Evolutionary conservation across 352 stramenopile genomes (phyloP), one percentile per base, ranked within the genome.

Genomic region (Pythium aquatile): DNA sequence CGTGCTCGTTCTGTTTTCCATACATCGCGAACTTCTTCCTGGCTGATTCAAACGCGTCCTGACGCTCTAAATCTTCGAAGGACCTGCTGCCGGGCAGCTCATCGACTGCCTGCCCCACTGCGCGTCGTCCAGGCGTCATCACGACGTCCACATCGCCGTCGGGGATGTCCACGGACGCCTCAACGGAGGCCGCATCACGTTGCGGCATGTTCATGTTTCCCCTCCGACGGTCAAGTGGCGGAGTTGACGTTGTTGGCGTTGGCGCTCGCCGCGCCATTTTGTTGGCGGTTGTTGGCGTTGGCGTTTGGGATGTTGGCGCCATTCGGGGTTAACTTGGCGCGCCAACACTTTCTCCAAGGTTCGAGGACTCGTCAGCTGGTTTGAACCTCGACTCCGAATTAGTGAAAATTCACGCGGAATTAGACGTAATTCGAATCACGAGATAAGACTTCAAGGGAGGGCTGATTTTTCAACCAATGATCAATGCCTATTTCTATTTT

Each of bases 21-120:
- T 89, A 88, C 46, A 79, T 72, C 0, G 79, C 79, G 51, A 90
- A 88, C 37, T 80, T 74, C 39, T 74, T 70, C 2, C 59, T 61
- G 14, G 67, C 73, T 14, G 63, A 66, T 33, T 75, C 69, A 40
- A 71, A 69, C 7, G 58, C 62, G 35, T 62, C 68, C 17, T 58
- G 35, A 24, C 39, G 53, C 33, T 60, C 61, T 4, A 33, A 37
- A 30, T 35, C n/a, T 5, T 16, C 40, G 56, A 13, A 40, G 28
- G 30, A 35, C 24, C 26, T 32, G 17, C 35, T 24, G 37, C 28
- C 39, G 1, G 46, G 20, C 3, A 63, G 55, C 35, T 58, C 62
- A 48, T 63, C 46, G 46, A 42, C 62, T 7, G 61, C 54, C 26
- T 48, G 48, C 49, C 56, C 55, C 28, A 28, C 32, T 11, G 35